Conservation (phyloP, 257 asterid genomes). For the Przewalskia tangutica region DNA sequence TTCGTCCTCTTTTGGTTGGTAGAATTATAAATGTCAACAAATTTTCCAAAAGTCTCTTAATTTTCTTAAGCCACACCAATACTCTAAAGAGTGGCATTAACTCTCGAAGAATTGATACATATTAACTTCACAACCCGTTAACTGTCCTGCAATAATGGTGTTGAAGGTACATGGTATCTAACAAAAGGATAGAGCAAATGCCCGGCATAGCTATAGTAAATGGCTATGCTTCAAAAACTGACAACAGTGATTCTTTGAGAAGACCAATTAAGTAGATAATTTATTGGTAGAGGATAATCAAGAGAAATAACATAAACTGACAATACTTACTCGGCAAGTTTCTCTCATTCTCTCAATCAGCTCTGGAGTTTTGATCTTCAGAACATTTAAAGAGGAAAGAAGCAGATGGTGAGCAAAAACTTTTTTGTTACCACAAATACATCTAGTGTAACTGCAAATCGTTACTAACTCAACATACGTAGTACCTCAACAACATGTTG, state of each 20-base stretch:
- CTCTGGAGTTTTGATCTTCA: slow-evolving; percentile 82
- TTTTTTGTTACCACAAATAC: neutral
- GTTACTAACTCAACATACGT: slow-evolving; percentile 3
- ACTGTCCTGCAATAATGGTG: neutral
- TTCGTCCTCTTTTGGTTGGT: neutral
- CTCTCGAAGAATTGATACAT: neutral
- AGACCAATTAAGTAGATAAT: neutral
- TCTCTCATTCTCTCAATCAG: slow-evolving; percentile 88
- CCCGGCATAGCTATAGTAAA: neutral
- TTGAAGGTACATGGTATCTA: neutral
- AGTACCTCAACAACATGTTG: slow-evolving; percentile 91
- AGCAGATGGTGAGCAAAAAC: slow-evolving; percentile 8
- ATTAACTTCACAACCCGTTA: neutral
- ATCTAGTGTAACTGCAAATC: neutral
- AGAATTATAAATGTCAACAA: neutral
- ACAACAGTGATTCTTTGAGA: neutral
- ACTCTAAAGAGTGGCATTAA: neutral
- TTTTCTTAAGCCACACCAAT: neutral
- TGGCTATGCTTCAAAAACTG: neutral
- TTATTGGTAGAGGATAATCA: neutral
- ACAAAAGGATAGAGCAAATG: neutral
- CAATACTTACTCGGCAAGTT: slow-evolving; percentile 71
- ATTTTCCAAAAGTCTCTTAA: neutral
- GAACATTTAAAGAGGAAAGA: slow-evolving; percentile 13
- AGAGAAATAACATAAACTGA: slow-evolving; percentile 5